These are phyloP conservation scores for Fragaria vesca DNA, from an alignment of 306 rosid species.

Conservation along the genomic window DNA sequence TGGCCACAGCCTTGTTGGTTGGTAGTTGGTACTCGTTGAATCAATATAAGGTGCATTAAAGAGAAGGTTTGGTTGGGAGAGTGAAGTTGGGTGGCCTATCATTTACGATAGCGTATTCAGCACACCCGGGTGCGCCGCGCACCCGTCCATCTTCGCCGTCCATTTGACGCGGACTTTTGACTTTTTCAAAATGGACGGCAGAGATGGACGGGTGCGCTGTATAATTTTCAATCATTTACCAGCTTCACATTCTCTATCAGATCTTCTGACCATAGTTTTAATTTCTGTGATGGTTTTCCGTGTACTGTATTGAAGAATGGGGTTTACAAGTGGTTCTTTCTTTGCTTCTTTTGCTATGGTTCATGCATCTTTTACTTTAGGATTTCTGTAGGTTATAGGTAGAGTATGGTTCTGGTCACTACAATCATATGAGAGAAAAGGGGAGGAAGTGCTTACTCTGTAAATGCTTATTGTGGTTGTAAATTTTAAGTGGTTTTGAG, in stretches of 20 bases:
- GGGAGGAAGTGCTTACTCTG: too few relatives aligned
- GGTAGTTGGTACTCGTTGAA: neutral
- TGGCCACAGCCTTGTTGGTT: neutral
- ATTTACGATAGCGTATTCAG: too few relatives aligned
- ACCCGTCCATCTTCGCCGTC: too few relatives aligned
- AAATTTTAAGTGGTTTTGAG: neutral
- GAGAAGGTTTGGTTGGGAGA: neutral
- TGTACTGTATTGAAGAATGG: neutral
- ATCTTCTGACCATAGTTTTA: neutral
- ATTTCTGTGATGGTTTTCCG: neutral
- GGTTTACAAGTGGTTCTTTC: neutral
- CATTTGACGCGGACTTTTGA: too few relatives aligned
- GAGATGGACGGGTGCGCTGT: too few relatives aligned
- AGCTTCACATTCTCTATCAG: slow-evolving; percentile 1
- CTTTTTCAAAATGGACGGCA: too few relatives aligned
- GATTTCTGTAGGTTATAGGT: neutral
- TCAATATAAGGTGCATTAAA: slow-evolving; percentile 1
- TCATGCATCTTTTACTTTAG: neutral
- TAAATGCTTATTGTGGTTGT: neutral
- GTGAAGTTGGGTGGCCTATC: slow-evolving; percentile 9
- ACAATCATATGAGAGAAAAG: neutral
- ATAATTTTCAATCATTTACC: neutral
- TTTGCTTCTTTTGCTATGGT: neutral
- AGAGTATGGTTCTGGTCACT: neutral
- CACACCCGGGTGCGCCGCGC: too few relatives aligned